Base-by-base conservation (phyloP, 2,329 filamentous ascomycete genomes). In the Metarhizium guizhouense region DNA sequence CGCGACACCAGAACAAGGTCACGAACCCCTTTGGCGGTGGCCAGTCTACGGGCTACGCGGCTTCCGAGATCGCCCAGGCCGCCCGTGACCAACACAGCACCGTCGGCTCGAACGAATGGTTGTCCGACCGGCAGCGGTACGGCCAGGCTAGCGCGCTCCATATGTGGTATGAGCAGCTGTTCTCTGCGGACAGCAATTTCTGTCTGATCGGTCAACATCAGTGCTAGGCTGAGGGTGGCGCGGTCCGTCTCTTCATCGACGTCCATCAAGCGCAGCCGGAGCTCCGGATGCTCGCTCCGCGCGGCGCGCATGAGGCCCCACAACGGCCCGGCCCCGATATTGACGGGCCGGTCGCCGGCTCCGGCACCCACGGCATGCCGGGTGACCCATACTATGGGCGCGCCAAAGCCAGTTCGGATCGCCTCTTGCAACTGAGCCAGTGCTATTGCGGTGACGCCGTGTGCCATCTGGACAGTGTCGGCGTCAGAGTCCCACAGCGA, bases 271-370 rank as follows among this genome's bases (percentile, higher is more conserved):
- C 60, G 60, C 30, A 62, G 51, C 20, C 38, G 36, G 40, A 59
- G 20, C 16, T 62, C 57, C 14, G 59, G 57, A 20, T 59, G 56
- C 55, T 62, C 60, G n/a, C 36, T 57, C 38, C 56, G 48, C 43
- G 52, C 60, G 6, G 60, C 55, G n/a, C 60, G 57, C 54, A 60
- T 58, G 32, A 62, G 52, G 20, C 60, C 60, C 60, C 57, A 59
- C 20, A 60, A 51, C 49, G 57, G 57, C 13, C 51, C 53, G 25
- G 58, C 55, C 13, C 52, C 57, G 51, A 59, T 20, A 38, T 48
- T 42, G 6, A 20, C 38, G 13, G 11, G 42, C 38, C 32, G 42
- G 43, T 59, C 55, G 56, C 34, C 60, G 48, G n/a, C 36, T 10
- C 36, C 36, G 1, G 36, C 36, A 7, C 36, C 36, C 10, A 40